phyloP scores from a whole-genome alignment of 2,329 filamentous ascomycete species.

The Diaporthe nobilis region DNA sequence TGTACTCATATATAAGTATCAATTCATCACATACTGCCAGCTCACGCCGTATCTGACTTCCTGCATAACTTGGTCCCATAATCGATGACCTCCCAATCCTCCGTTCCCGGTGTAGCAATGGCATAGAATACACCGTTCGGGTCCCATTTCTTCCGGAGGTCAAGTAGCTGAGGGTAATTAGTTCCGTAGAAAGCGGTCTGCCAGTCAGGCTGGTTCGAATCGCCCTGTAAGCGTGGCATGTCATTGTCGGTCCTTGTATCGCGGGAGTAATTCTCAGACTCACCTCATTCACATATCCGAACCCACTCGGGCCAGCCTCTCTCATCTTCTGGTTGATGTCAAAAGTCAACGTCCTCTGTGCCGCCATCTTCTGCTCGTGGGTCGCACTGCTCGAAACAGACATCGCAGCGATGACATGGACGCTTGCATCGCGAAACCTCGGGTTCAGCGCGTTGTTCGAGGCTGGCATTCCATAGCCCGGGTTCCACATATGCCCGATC shows the following conservation, averaged over 20 bases:
- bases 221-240: conserved; percentile 45
- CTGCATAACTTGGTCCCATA: conserved; percentile 48
- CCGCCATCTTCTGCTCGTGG: conserved; percentile 57
- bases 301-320: conserved; percentile 54
- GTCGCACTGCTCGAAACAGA: conserved; percentile 55
- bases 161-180: conserved; percentile 41
- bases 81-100: conserved; percentile 50
- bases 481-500: conserved; percentile 57
- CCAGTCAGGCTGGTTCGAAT: conserved; percentile 48
- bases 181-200: conserved; percentile 24
- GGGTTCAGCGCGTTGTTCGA: conserved; percentile 58
- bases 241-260: not conserved
- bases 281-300: conserved; percentile 62
- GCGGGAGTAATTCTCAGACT: not conserved
- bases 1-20: not conserved
- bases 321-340: conserved; percentile 54
- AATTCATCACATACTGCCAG: too few species aligned
- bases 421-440: conserved; percentile 52
- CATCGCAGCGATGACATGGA: conserved; percentile 54
- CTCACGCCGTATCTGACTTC: not conserved
- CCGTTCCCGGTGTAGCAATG: conserved; percentile 47
- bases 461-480: conserved; percentile 52
- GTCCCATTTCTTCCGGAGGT: conserved; percentile 49
- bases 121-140: conserved; percentile 44
- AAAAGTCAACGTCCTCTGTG: conserved; percentile 56